Conservation (phyloP, 129 eudicot species). For the Artemisia annua region DNA sequence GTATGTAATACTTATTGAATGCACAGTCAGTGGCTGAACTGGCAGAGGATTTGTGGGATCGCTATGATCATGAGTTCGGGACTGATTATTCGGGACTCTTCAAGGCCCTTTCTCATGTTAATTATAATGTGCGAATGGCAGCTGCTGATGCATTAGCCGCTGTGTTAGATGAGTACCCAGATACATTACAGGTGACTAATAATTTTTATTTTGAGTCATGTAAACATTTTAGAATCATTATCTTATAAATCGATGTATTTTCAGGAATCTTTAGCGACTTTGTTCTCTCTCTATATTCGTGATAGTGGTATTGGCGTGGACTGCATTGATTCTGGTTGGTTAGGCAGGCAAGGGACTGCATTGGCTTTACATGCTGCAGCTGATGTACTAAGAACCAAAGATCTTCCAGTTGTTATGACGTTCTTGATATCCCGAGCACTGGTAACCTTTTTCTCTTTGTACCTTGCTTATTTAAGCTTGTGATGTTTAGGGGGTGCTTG, state of each 20-base stretch:
- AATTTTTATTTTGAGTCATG: slow-evolving; percentile 3
- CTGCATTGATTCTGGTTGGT: slow-evolving; percentile 79
- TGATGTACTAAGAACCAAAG: slow-evolving; percentile 94
- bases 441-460: slow-evolving; percentile 46
- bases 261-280: slow-evolving; percentile 89
- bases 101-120: slow-evolving; percentile 84
- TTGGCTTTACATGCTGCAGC: slow-evolving; percentile 83
- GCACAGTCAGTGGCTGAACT: slow-evolving; percentile 87
- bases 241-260: slow-evolving; percentile 23
- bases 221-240: not conserved
- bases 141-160: slow-evolving; percentile 99
- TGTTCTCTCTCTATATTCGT: slow-evolving; percentile 90
- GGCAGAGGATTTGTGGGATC: slow-evolving; percentile 97
- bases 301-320: slow-evolving; percentile 68
- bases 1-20: slow-evolving; percentile 16
- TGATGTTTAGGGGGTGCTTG: not conserved
- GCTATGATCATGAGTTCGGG: slow-evolving; percentile 85
- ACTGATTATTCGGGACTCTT: slow-evolving; percentile 89
- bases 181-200: slow-evolving; percentile 73
- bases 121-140: slow-evolving; percentile 81
- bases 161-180: slow-evolving; percentile 92
- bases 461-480: slow-evolving; percentile 5
- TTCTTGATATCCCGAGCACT: slow-evolving; percentile 94
- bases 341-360: slow-evolving; percentile 97
- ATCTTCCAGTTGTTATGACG: slow-evolving; percentile 98